Percentiles rank a stretch among this genome's conserved stretches.
Evolutionary conservation across 305 asterid genomes (phyloP).

Genomic region (Caryopteris hybrid): DNA sequence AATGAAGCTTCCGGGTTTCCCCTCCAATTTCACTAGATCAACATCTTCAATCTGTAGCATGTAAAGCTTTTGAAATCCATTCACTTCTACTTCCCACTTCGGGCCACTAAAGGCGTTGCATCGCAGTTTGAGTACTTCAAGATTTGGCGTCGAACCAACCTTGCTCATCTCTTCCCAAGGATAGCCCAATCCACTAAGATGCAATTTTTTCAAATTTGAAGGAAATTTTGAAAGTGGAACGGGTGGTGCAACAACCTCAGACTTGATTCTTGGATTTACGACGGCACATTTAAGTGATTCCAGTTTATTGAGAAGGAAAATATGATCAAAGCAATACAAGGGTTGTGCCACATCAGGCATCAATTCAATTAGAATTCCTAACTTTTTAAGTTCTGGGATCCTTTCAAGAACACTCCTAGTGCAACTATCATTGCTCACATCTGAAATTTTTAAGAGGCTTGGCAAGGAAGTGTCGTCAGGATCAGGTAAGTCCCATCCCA

Average conservation of each 20-base stretch:
- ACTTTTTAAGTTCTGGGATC: not conserved
- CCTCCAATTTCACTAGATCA: not conserved
- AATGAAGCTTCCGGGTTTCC: not conserved
- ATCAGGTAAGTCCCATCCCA: not conserved
- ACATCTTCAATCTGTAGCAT: not conserved
- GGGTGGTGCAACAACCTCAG: not conserved
- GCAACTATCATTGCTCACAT: not conserved
- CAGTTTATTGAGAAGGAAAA: not conserved
- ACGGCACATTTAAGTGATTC: not conserved
- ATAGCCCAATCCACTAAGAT: not conserved
- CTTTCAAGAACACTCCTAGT: not conserved
- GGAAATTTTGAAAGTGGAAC: not conserved
- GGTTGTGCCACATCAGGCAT: not conserved
- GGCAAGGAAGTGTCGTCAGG: not conserved
- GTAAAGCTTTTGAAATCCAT: not conserved
- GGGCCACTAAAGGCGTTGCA: not conserved
- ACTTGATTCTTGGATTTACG: not conserved
- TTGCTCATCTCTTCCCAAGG: not conserved
- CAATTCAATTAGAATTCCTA: not conserved
- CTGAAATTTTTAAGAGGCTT: not conserved
- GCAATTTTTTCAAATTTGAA: not conserved
- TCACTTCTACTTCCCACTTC: not conserved
- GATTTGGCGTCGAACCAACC: not conserved
- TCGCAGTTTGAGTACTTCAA: not conserved
- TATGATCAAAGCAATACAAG: not conserved